Percentiles rank a stretch among this genome's conserved stretches.
phyloP scores from a whole-genome alignment of 768 basidiomycete species.

The Hydnum rufescens region DNA sequence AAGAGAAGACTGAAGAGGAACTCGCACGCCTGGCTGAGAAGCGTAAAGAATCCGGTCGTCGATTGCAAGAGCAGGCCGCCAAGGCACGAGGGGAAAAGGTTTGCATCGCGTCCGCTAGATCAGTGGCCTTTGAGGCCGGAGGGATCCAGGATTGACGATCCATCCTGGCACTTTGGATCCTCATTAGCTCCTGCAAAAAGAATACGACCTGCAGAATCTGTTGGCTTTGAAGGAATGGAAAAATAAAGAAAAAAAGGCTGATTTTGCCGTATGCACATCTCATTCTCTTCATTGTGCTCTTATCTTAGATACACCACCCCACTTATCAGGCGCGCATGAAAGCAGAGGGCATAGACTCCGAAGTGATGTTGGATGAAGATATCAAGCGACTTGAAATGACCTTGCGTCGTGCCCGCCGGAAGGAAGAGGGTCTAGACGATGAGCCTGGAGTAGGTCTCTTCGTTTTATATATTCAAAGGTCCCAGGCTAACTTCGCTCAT shows the following conservation, averaged over 20 bases:
- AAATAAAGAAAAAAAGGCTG: constrained; percentile 39
- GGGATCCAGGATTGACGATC: neutral
- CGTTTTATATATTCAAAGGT: neutral
- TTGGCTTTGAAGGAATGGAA: constrained; percentile 42
- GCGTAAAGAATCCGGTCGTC: constrained; percentile 65
- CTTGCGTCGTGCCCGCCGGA: constrained; percentile 59
- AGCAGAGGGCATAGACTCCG: constrained; percentile 42
- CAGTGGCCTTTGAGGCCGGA: neutral
- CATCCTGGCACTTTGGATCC: neutral
- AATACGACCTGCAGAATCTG: constrained; percentile 49
- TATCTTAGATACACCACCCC: neutral
- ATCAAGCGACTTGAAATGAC: constrained; percentile 75
- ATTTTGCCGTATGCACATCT: constrained; percentile 24
- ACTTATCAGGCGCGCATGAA: constrained; percentile 15
- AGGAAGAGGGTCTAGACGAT: constrained; percentile 56
- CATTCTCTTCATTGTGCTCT: constrained; percentile 1
- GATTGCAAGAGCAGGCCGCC: constrained; percentile 80
- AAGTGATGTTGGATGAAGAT: constrained; percentile 41
- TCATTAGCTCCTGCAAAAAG: constrained; percentile 48
- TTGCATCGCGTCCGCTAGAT: constrained; percentile 4
- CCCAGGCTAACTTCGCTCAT: neutral
- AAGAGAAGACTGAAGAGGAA: constrained; percentile 88
- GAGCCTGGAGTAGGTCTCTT: constrained; percentile 29
- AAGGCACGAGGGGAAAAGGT: constrained; percentile 77
- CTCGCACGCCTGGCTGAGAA: constrained; percentile 56